Evolutionary conservation across 768 basidiomycete species (phyloP), one percentile per base, ranked within the genome.

Genomic region (Chiua virens): DNA sequence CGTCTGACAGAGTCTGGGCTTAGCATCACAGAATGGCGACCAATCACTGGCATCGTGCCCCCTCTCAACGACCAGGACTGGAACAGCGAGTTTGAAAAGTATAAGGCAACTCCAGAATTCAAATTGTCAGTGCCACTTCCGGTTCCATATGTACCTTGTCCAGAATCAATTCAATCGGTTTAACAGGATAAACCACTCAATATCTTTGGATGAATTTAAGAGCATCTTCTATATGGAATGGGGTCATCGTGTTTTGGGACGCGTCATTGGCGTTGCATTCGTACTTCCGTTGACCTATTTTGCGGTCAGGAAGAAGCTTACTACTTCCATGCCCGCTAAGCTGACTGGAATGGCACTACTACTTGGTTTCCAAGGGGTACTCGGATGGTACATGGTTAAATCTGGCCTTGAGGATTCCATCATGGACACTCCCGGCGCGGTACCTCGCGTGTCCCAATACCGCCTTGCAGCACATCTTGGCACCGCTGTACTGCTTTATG

Each of bases 361-460:
- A 28, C 87, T 99, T 45, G 97, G 94, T 25, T 85, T 83, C 18
- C 94, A 99, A 70, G 97, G 97, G 41, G 78, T 81, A 18, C 77
- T 99, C 18, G 97, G 97, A 23, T 99, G 97, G 97, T 98, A 98
- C 75, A 99, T 99, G 97, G 97, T 99, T 49, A 89, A 95, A 68
- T 98, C 94, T 13, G 97, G 97, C 2, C 76, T 99, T 11, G 89
- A 94, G 60, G 82, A 90, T 47, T 80, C 88, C 11, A 75, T 91
- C 47, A 78, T 98, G 73, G 79, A 85, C 7, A 86, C 80, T 8
- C 89, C 89, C 4, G 87, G 86, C 15, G 86, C 89, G 11, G 88
- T 96, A 8, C 95, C 97, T 2, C 86, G 97, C 8, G 97, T 99
- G 9, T 94, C 92, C 17, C 97, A 99, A 67, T 99, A 99, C 68